A percentile compares a stretch with the other conserved stretches of the same genome.
Evolutionary conservation across 495 filamentous ascomycete species (phyloP).

Genomic region (Xylaria venustula): DNA sequence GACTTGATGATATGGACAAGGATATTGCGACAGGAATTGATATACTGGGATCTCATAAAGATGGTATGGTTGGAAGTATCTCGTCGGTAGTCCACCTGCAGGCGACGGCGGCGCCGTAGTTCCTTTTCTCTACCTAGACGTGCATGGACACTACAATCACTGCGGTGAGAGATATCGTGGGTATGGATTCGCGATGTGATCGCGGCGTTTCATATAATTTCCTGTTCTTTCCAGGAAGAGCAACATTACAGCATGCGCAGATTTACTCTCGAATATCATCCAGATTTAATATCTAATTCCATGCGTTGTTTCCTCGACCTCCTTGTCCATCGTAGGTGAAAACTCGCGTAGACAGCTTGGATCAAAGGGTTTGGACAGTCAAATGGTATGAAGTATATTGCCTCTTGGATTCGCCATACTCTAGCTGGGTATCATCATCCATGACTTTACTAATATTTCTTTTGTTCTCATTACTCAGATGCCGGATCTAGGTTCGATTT

Average conservation of each 20-base stretch:
- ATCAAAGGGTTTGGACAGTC: neutral
- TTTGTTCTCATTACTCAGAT: too few relatives aligned
- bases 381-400: neutral
- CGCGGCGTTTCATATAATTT: neutral
- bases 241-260: neutral
- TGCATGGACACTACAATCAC: too few relatives aligned
- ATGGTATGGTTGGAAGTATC: too few relatives aligned
- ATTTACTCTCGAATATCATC: neutral
- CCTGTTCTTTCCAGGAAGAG: neutral
- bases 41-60: too few relatives aligned
- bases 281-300: neutral
- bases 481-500: too few relatives aligned
- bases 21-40: neutral
- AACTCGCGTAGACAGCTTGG: neutral
- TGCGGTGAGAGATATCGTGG: neutral
- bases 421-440: neutral
- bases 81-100: too few relatives aligned
- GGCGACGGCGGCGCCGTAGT: too few relatives aligned
- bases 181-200: neutral
- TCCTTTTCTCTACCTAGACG: too few relatives aligned
- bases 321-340: neutral
- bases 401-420: neutral
- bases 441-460: too few relatives aligned
- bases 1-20: neutral
- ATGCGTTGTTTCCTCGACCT: neutral